phyloP scores from a whole-genome alignment of 345 rosid genomes.

The Pugionium dolabratum region DNA sequence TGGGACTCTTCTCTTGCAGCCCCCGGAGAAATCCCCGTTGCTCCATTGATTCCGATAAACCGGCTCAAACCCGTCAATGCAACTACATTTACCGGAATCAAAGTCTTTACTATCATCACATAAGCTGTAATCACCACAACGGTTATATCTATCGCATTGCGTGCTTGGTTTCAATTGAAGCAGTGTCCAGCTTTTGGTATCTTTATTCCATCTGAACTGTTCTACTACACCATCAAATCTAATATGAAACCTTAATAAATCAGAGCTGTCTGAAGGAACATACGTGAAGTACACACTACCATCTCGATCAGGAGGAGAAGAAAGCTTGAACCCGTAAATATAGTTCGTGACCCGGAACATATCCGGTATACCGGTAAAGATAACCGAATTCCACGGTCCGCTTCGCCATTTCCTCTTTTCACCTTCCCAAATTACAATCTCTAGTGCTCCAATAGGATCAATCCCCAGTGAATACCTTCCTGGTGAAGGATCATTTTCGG shows the following conservation, averaged over 20 bases:
- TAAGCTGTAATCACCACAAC: constrained; percentile 50
- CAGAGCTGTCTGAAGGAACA: constrained; percentile 39
- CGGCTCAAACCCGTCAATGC: constrained; percentile 39
- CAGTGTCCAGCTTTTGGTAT: constrained; percentile 40
- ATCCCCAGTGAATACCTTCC: constrained; percentile 34
- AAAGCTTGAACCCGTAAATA: constrained; percentile 49
- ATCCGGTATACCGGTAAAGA: constrained; percentile 39
- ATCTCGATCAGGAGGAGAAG: constrained; percentile 44
- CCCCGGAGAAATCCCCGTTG: constrained; percentile 39
- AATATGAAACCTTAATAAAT: constrained; percentile 40
- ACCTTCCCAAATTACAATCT: constrained; percentile 37
- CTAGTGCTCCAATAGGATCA: constrained; percentile 30
- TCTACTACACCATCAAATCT: constrained; percentile 39
- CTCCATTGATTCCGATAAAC: constrained; percentile 38
- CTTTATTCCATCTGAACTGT: constrained; percentile 37
- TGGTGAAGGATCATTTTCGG: constrained; percentile 38
- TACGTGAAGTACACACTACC: constrained; percentile 47
- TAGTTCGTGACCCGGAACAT: constrained; percentile 40
- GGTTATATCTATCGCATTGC: constrained; percentile 45
- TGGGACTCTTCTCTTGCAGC: constrained; percentile 44
- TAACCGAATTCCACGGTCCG: constrained; percentile 43
- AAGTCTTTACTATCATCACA: constrained; percentile 41
- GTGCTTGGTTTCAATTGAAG: constrained; percentile 47
- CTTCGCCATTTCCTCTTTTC: constrained; percentile 34
- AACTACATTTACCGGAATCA: constrained; percentile 45